Conservation (phyloP, 495 filamentous ascomycete species). For the Talaromyces trachyspermus region DNA sequence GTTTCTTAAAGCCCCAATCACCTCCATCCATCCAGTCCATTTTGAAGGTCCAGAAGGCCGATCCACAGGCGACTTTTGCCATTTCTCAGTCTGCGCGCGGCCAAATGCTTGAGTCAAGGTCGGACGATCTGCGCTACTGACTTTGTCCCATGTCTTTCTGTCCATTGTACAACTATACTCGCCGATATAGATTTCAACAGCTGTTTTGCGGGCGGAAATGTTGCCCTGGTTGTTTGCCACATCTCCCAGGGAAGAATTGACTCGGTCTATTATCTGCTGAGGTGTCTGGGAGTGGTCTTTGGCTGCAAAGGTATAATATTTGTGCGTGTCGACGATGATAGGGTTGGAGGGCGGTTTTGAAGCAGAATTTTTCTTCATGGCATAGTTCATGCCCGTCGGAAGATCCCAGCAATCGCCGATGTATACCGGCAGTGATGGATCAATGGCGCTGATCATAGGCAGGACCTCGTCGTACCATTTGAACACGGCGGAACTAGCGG, state of each 20-base stretch:
- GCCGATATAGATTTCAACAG: conserved; percentile 41
- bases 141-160: conserved; percentile 34
- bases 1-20: conserved; percentile 46
- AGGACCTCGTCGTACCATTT: conserved; percentile 47
- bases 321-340: conserved; percentile 48
- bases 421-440: conserved; percentile 42
- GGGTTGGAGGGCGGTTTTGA: conserved; percentile 20
- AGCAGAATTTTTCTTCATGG: conserved; percentile 9
- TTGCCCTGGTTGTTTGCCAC: conserved; percentile 25
- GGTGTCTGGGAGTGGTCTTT: conserved; percentile 35
- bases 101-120: conserved; percentile 37
- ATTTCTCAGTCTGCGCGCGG: conserved; percentile 33
- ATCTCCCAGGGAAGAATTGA: conserved; percentile 11
- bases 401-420: conserved; percentile 50
- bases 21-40: conserved; percentile 50
- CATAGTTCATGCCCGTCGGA: conserved; percentile 28
- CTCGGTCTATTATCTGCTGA: conserved; percentile 36
- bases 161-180: conserved; percentile 48
- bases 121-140: conserved; percentile 17
- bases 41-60: conserved; percentile 48
- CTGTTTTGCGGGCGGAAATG: conserved; percentile 33
- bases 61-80: conserved; percentile 37
- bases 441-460: conserved; percentile 29
- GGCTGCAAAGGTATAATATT: conserved; percentile 46
- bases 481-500: conserved; percentile 37